Evolutionary conservation across 371 early-diverging fungal species (phyloP).

Genomic region (Nematocida major): DNA sequence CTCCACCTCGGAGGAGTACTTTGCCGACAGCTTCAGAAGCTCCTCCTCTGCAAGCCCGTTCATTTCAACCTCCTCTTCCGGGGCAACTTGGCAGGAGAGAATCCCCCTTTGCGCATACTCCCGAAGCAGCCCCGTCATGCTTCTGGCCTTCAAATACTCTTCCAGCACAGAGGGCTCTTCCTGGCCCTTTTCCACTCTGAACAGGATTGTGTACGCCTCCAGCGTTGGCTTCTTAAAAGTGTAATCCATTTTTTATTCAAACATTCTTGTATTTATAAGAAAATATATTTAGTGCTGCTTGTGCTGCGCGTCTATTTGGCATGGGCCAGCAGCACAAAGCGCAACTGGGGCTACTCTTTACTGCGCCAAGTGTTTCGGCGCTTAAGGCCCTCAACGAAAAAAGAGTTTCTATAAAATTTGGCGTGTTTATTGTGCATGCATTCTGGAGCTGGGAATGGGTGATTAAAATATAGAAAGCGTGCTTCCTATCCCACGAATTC

Average conservation of each 20-base stretch:
- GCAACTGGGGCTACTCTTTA: no score
- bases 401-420: no score
- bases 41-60: constrained; percentile 12
- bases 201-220: not conserved
- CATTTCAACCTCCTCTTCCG: not conserved
- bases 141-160: not conserved
- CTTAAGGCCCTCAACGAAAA: no score
- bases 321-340: no score
- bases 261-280: not conserved
- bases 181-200: not conserved
- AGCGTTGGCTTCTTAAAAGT: constrained; percentile 36
- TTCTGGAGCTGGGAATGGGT: no score
- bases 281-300: not conserved
- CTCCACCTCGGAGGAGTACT: not conserved
- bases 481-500: not conserved
- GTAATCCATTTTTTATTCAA: constrained; percentile 41
- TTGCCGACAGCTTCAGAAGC: not conserved
- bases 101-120: not conserved
- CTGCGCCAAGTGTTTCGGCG: no score
- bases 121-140: constrained; percentile 2
- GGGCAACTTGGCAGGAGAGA: not conserved
- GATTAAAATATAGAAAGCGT: not conserved
- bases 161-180: not conserved
- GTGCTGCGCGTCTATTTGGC: no score
- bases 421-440: no score